Conservation (phyloP, 106 monocot species). For the Acanthochlamys bracteata region DNA sequence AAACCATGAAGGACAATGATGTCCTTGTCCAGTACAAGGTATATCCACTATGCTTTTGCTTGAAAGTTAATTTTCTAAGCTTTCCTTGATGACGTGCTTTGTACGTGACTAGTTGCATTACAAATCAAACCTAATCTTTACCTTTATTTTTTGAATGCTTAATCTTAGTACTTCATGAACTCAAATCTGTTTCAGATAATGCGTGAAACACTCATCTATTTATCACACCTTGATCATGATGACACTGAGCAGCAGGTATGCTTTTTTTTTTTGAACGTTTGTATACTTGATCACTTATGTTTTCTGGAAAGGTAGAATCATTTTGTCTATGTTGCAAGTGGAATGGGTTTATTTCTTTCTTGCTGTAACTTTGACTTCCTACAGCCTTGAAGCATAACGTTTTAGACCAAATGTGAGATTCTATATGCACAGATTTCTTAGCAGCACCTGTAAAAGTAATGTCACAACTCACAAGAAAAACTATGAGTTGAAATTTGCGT, state of each 20-base stretch:
- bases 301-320: not conserved
- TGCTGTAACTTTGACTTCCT: no score
- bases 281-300: not conserved
- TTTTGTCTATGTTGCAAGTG: not conserved
- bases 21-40: conserved; percentile 99
- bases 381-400: no score
- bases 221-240: conserved; percentile 92
- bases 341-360: no score
- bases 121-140: no score
- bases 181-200: conserved; percentile 60
- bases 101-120: no score
- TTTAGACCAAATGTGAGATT: no score
- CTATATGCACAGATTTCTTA: no score
- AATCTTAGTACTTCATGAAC: no score
- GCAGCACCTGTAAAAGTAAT: no score
- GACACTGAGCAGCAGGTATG: conserved; percentile 97
- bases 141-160: no score
- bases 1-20: conserved; percentile 99
- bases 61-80: not conserved
- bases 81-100: not conserved
- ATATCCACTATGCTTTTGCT: not conserved
- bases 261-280: not conserved
- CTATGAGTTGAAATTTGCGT: no score
- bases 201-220: conserved; percentile 97
- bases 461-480: no score